phyloP scores from a whole-genome alignment of 2,329 filamentous ascomycete species.

The Alternaria alternata region DNA sequence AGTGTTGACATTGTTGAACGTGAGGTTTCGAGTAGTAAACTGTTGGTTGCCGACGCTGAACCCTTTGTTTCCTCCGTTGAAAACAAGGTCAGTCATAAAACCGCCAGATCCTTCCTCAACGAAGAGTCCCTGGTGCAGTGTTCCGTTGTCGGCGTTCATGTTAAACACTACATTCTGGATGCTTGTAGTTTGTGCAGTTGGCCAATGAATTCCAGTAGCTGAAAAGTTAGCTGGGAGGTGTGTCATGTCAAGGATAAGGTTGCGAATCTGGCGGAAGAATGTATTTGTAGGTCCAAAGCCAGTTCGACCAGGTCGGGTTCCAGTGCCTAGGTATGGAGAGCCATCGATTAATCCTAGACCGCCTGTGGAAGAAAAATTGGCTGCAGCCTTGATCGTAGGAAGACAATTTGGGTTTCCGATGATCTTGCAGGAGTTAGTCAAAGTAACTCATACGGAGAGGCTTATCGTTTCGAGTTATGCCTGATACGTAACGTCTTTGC shows the following conservation, averaged over 20 bases:
- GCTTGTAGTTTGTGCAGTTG: constrained; percentile 56
- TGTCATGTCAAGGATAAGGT: constrained; percentile 69
- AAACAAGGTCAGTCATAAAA: constrained; percentile 57
- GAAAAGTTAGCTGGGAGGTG: constrained; percentile 56
- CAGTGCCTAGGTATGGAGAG: constrained; percentile 57
- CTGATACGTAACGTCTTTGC: not conserved
- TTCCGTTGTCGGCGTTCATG: constrained; percentile 54
- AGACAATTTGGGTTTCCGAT: constrained; percentile 67
- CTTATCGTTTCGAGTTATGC: not conserved
- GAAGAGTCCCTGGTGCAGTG: constrained; percentile 57
- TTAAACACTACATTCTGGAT: constrained; percentile 57
- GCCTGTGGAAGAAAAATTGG: constrained; percentile 55
- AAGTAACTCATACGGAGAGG: not conserved
- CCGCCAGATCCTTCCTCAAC: constrained; percentile 56
- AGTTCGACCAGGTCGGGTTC: constrained; percentile 38
- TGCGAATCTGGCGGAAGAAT: constrained; percentile 71
- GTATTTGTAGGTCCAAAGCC: constrained; percentile 64
- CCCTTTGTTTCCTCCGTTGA: constrained; percentile 54
- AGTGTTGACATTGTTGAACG: constrained; percentile 60
- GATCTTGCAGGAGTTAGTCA: constrained; percentile 44
- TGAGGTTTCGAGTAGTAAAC: constrained; percentile 66
- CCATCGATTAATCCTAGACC: constrained; percentile 67
- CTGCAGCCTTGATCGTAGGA: constrained; percentile 63
- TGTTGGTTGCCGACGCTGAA: constrained; percentile 57
- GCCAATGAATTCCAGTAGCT: constrained; percentile 58